Conservation (phyloP, 768 basidiomycete species). For the Melanogaster broomeanus region DNA sequence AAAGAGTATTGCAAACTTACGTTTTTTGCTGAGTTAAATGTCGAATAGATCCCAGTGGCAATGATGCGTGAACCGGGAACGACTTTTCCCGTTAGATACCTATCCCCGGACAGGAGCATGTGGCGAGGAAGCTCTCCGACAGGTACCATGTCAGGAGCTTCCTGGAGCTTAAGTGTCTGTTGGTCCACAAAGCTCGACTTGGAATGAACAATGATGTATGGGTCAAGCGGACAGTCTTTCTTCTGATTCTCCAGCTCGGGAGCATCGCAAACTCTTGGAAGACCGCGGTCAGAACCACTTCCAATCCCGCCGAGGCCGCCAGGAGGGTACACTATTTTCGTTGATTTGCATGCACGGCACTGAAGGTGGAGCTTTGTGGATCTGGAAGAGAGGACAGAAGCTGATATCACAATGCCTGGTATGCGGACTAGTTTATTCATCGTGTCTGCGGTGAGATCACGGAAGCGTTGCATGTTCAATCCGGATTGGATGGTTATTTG, state of each 20-base stretch:
- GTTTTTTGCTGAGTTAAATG: constrained; percentile 86
- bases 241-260: constrained; percentile 77
- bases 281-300: constrained; percentile 77
- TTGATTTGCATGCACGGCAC: constrained; percentile 86
- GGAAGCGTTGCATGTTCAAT: constrained; percentile 90
- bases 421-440: constrained; percentile 96
- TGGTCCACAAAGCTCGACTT: constrained; percentile 95
- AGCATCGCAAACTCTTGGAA: constrained; percentile 89
- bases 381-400: constrained; percentile 89
- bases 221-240: constrained; percentile 95
- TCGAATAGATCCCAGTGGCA: constrained; percentile 95
- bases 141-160: constrained; percentile 99
- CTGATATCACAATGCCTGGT: constrained; percentile 97
- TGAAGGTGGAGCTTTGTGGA: constrained; percentile 91
- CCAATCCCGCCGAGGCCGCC: constrained; percentile 87
- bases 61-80: constrained; percentile 96
- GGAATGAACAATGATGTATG: constrained; percentile 93
- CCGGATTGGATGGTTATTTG: constrained; percentile 91
- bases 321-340: constrained; percentile 75
- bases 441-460: constrained; percentile 90
- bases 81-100: constrained; percentile 89
- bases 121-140: constrained; percentile 97
- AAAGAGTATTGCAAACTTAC: constrained; percentile 42
- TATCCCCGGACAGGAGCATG: constrained; percentile 88
- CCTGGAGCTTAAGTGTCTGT: constrained; percentile 95